A percentile compares a stretch with the other conserved stretches of the same genome.
These are phyloP conservation scores for Acorus gramineus DNA, from an alignment of 106 monocot species.

Conservation along the genomic window DNA sequence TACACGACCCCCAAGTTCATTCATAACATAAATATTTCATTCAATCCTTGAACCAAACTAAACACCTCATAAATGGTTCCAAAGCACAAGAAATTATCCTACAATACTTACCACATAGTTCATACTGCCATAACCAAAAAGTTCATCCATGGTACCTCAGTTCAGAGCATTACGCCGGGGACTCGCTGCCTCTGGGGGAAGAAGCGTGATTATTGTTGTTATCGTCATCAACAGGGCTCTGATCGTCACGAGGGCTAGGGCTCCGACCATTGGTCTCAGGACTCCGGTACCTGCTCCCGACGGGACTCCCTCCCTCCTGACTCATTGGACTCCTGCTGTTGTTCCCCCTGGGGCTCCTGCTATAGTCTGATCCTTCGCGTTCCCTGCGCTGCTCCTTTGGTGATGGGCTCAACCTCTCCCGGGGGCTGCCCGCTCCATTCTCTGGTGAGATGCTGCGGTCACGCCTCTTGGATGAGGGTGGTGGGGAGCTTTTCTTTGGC, in stretches of 20 bases:
- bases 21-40: too few relatives aligned
- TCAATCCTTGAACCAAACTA: too few relatives aligned
- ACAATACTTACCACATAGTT: too few relatives aligned
- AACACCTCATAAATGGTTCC: too few relatives aligned
- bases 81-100: too few relatives aligned
- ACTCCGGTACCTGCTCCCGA: slow-evolving; percentile 14
- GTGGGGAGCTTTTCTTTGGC: slow-evolving; percentile 17
- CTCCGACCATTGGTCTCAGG: slow-evolving; percentile 23
- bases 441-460: slow-evolving; percentile 39
- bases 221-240: slow-evolving; percentile 3
- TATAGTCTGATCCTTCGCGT: slow-evolving; percentile 47
- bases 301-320: slow-evolving; percentile 14
- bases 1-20: too few relatives aligned
- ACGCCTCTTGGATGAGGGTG: slow-evolving; percentile 17
- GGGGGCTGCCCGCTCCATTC: slow-evolving; percentile 39
- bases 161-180: slow-evolving; percentile 9
- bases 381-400: slow-evolving; percentile 21
- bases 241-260: slow-evolving; percentile 11
- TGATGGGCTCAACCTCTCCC: slow-evolving; percentile 18
- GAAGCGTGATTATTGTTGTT: slow-evolving; percentile 10
- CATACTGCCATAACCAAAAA: too few relatives aligned
- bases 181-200: slow-evolving; percentile 21
- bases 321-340: slow-evolving; percentile 28
- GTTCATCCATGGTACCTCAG: slow-evolving; percentile 10
- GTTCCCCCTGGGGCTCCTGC: slow-evolving; percentile 48